Evolutionary conservation across 345 rosid genomes (phyloP).

Genomic region (Alliaria petiolata): DNA sequence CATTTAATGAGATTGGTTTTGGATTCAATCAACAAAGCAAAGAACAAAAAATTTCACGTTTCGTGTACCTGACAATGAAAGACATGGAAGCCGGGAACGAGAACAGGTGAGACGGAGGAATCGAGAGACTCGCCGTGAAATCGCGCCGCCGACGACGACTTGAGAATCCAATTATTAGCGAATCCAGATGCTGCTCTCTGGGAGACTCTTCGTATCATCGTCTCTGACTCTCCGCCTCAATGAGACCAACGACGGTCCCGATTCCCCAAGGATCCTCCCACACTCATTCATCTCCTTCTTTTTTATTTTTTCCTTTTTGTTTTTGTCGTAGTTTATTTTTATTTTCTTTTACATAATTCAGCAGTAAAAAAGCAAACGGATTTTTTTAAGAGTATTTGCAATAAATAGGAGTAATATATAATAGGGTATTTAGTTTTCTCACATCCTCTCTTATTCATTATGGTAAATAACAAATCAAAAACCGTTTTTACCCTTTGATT

Average conservation of each 20-base stretch:
- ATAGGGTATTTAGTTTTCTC: no score
- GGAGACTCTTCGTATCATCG: slow-evolving; percentile 23
- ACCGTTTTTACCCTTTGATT: no score
- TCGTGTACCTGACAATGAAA: slow-evolving; percentile 82
- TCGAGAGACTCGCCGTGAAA: slow-evolving; percentile 43
- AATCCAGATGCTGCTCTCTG: slow-evolving; percentile 4
- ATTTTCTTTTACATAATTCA: not conserved
- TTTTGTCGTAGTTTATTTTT: not conserved
- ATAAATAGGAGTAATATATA: no score
- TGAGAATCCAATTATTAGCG: slow-evolving; percentile 38
- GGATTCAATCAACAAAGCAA: not conserved
- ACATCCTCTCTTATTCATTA: no score
- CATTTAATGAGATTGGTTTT: not conserved
- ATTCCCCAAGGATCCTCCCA: slow-evolving; percentile 14
- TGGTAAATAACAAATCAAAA: no score
- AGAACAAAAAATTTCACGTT: not conserved
- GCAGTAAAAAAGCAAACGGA: not conserved
- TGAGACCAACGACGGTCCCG: slow-evolving; percentile 20
- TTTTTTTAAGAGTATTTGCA: no score
- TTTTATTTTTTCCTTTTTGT: not conserved
- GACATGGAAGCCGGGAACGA: slow-evolving; percentile 75
- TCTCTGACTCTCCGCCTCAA: slow-evolving; percentile 6
- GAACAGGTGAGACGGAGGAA: slow-evolving; percentile 45
- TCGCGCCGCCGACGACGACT: slow-evolving; percentile 24
- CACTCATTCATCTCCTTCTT: not conserved